Percentiles rank a stretch among this genome's conserved stretches.
phyloP scores from a whole-genome alignment of 179 eudicot species.

The Carnegiea gigantea region DNA sequence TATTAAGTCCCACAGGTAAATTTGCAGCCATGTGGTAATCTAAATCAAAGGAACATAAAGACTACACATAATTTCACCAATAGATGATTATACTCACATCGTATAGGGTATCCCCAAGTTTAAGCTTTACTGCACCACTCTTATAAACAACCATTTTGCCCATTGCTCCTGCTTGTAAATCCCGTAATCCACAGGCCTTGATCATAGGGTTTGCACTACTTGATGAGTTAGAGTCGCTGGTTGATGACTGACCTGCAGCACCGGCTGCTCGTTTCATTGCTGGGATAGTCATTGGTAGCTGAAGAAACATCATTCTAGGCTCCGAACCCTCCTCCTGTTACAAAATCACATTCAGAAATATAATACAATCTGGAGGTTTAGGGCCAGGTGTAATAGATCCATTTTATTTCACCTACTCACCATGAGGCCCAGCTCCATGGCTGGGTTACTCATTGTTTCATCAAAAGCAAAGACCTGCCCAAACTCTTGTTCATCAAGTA shows the following conservation, averaged over 20 bases:
- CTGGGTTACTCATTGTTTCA: slow-evolving; percentile 41
- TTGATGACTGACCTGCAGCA: slow-evolving; percentile 27
- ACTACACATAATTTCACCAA: not conserved
- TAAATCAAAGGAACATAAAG: not conserved
- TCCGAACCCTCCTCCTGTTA: slow-evolving; percentile 57
- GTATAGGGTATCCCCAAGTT: slow-evolving; percentile 73
- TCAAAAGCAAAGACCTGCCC: slow-evolving; percentile 36
- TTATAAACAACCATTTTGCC: slow-evolving; percentile 78
- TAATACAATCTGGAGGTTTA: slow-evolving; percentile 3
- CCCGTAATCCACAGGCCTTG: slow-evolving; percentile 41
- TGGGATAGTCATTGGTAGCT: slow-evolving; percentile 65
- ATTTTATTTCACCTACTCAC: slow-evolving; percentile 33
- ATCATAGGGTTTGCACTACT: slow-evolving; percentile 22
- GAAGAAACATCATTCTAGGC: slow-evolving; percentile 54
- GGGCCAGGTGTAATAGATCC: not conserved
- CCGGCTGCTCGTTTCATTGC: slow-evolving; percentile 35
- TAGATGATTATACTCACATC: slow-evolving; percentile 55
- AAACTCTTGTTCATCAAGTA: slow-evolving; percentile 68
- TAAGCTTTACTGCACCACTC: slow-evolving; percentile 81
- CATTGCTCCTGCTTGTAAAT: slow-evolving; percentile 63
- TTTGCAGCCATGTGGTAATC: not conserved
- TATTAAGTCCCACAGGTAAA: not conserved
- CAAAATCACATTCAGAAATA: slow-evolving; percentile 1
- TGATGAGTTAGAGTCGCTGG: slow-evolving; percentile 35
- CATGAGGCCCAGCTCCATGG: slow-evolving; percentile 68